Conservation (phyloP, 2,329 filamentous ascomycete species). For the Pseudogymnoascus sp. region DNA sequence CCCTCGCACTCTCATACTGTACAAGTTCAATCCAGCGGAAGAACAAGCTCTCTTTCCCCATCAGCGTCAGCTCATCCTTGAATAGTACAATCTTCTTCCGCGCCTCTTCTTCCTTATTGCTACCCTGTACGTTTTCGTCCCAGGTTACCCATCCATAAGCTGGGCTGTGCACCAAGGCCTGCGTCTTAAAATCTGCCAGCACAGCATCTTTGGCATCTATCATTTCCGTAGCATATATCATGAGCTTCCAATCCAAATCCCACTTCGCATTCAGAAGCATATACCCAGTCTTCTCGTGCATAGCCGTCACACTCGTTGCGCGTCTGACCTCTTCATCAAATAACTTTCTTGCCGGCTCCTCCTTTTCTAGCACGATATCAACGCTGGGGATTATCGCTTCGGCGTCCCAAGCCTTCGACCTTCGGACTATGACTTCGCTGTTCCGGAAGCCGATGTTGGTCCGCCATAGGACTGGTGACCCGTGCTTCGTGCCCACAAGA, state of each 20-base stretch:
- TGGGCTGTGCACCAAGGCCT: slow-evolving; percentile 61
- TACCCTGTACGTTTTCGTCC: slow-evolving; percentile 45
- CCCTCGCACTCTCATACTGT: slow-evolving; percentile 73
- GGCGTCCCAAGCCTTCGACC: slow-evolving; percentile 65
- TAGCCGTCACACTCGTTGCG: slow-evolving; percentile 59
- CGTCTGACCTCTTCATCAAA: slow-evolving; percentile 55
- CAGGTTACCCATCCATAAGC: slow-evolving; percentile 66
- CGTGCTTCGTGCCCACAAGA: slow-evolving; percentile 48
- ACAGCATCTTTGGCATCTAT: slow-evolving; percentile 11
- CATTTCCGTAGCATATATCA: slow-evolving; percentile 60
- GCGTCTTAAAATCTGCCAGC: slow-evolving; percentile 61
- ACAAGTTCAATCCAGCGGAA: slow-evolving; percentile 90
- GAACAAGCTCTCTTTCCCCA: slow-evolving; percentile 84
- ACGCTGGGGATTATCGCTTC: slow-evolving; percentile 38
- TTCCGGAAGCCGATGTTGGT: slow-evolving; percentile 66
- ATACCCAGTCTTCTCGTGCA: slow-evolving; percentile 77
- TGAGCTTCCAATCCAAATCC: slow-evolving; percentile 78
- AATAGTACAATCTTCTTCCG: slow-evolving; percentile 72
- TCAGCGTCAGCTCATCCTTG: slow-evolving; percentile 61
- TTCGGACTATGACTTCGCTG: slow-evolving; percentile 72
- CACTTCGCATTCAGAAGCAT: slow-evolving; percentile 77
- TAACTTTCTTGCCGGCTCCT: slow-evolving; percentile 44
- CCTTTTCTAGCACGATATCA: slow-evolving; percentile 39
- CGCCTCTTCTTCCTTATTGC: slow-evolving; percentile 48
- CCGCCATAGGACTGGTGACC: slow-evolving; percentile 65